Evolutionary conservation across 2,329 filamentous ascomycete genomes (phyloP), one percentile per base, ranked within the genome.

Genomic region (Pseudogymnoascus sp.): DNA sequence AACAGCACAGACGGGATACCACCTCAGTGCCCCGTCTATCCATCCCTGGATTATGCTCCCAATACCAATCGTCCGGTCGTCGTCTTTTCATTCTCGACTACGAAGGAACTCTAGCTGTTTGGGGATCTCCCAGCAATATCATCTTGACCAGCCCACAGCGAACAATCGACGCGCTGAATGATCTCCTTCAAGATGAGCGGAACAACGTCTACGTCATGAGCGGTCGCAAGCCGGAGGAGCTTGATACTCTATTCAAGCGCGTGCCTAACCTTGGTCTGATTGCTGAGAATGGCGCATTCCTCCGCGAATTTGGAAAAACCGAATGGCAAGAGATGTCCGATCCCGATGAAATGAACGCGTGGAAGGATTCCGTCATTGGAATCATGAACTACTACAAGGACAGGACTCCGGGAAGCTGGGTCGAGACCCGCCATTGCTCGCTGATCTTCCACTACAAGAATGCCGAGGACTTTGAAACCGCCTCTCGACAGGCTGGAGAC

Each of bases 131-230:
- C 62, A 89, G 86, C 64, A 89, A 90, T 70, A 93, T 94, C 65
- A 91, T 96, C 58, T 82, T 94, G 16, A 89, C 91, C 60, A 95
- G 90, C 67, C 92, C 92, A 2, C 89, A 83, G 72, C 87, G 91
- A 28, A 92, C 92, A 0, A 82, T 96, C 55, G 89, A 92, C 64
- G 86, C 91, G 0, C 76, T 97, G 12, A 92, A 89, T 64, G 91
- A 96, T 63, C 77, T 97, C 12, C 80, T 94, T 8, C 80, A 88
- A 8, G 92, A 96, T 69, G 84, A 87, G 22, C 85, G 83, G 65
- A 97, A 97, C 71, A 86, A 86, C 1, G 89, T 97, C 25, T 97
- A 96, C 69, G 87, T 97, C 67, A 97, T 96, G 91, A 96, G 91
- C 62, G 88, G 90, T 7, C 87, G 91, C 35, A 89, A 87, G 67